Evolutionary conservation across 106 monocot species (phyloP).

Genomic region (Acorus calamus): DNA sequence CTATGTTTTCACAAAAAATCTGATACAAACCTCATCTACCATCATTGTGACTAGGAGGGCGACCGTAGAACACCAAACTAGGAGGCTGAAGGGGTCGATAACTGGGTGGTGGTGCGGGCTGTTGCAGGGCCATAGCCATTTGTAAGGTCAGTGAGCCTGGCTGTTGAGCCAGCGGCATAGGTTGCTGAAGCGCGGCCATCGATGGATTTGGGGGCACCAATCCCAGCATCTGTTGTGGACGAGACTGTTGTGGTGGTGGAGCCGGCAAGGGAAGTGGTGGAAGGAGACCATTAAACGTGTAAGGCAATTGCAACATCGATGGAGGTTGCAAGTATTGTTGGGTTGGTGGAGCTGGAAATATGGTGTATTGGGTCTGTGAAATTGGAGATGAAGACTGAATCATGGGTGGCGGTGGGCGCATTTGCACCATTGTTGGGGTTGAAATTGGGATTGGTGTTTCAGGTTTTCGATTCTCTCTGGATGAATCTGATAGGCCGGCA

Average conservation of each 20-base stretch:
- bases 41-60: slow-evolving; percentile 29
- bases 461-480: slow-evolving; percentile 13
- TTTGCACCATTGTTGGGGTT: background rate
- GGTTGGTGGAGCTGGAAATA: slow-evolving; percentile 26
- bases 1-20: background rate
- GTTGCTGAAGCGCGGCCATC: slow-evolving; percentile 26
- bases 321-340: slow-evolving; percentile 60
- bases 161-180: slow-evolving; percentile 18
- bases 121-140: slow-evolving; percentile 21
- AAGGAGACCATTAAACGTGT: slow-evolving; percentile 34
- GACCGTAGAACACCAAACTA: slow-evolving; percentile 59
- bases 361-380: slow-evolving; percentile 43
- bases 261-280: slow-evolving; percentile 31
- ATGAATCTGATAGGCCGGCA: slow-evolving; percentile 12
- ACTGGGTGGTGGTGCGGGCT: slow-evolving; percentile 33
- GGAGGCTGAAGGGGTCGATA: slow-evolving; percentile 75
- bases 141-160: background rate
- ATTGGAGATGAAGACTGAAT: slow-evolving; percentile 20
- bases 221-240: slow-evolving; percentile 28
- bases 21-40: too few species aligned
- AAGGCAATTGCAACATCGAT: slow-evolving; percentile 70
- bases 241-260: slow-evolving; percentile 7
- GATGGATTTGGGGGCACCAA: slow-evolving; percentile 30
- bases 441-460: slow-evolving; percentile 23
- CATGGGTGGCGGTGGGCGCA: slow-evolving; percentile 14